Evolutionary conservation across 768 basidiomycete genomes (phyloP).

Genomic region (Myochromella boudieri): DNA sequence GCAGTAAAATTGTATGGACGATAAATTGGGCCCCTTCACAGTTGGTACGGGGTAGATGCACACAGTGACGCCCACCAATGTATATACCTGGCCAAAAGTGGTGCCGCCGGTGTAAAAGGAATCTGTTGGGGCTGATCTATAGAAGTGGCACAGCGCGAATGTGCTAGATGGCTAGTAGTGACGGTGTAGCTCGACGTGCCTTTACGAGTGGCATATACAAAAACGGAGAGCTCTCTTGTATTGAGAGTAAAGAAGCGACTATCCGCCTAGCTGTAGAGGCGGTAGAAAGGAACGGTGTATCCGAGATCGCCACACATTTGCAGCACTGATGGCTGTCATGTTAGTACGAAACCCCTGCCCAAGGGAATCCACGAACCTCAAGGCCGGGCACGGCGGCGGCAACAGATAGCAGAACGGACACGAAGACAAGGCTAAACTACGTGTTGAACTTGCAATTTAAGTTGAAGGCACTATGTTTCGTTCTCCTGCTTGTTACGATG

Average conservation of each 20-base stretch:
- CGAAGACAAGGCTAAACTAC: conserved; percentile 4
- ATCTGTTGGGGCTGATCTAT: too few species aligned
- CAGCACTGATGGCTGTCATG: background rate
- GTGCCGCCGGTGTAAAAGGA: too few species aligned
- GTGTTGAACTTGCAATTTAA: too few species aligned
- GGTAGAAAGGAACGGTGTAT: conserved; percentile 17
- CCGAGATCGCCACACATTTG: background rate
- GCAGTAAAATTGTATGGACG: conserved; percentile 15
- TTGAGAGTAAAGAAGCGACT: conserved; percentile 26
- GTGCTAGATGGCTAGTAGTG: too few species aligned
- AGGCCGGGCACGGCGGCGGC: background rate
- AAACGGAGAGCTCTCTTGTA: conserved; percentile 14
- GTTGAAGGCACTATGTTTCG: too few species aligned
- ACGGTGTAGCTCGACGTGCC: too few species aligned
- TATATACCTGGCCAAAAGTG: conserved; percentile 13
- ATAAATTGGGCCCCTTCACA: conserved; percentile 18
- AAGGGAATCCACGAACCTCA: too few species aligned
- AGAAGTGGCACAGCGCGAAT: too few species aligned
- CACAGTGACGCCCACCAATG: conserved; percentile 16
- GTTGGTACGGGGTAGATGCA: conserved; percentile 14
- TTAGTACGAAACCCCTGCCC: background rate
- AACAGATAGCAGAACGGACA: background rate
- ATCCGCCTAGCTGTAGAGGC: conserved; percentile 14
- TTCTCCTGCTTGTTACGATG: too few species aligned
- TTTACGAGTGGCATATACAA: too few species aligned